phyloP scores from a whole-genome alignment of 345 rosid genomes.

The Bruguiera sexangula region DNA sequence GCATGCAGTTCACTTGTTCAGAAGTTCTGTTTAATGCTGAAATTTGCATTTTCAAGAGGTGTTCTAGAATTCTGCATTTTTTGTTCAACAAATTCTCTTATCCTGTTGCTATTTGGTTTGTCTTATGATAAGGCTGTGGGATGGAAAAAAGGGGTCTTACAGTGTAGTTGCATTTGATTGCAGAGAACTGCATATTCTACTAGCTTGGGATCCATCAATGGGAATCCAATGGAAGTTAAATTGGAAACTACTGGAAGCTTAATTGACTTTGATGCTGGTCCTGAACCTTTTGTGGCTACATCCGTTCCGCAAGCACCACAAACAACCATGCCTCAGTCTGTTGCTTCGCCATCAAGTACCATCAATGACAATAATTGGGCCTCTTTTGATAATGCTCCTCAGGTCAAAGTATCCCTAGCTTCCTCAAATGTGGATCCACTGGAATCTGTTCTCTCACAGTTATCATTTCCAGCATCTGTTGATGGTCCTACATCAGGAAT shows the following conservation, averaged over 20 bases:
- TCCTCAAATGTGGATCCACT: slow-evolving; percentile 50
- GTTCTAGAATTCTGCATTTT: neutral
- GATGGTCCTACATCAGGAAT: slow-evolving; percentile 44
- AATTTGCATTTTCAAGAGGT: neutral
- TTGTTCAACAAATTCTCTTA: neutral
- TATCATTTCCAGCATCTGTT: slow-evolving; percentile 49
- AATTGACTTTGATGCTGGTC: slow-evolving; percentile 90
- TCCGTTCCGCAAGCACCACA: slow-evolving; percentile 44
- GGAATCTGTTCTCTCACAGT: slow-evolving; percentile 77
- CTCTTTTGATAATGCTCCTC: slow-evolving; percentile 57
- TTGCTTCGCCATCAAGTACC: slow-evolving; percentile 36
- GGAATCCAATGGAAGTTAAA: slow-evolving; percentile 66
- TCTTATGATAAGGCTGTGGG: neutral
- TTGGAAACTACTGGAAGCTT: slow-evolving; percentile 59
- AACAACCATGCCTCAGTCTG: slow-evolving; percentile 34
- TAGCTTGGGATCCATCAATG: slow-evolving; percentile 58
- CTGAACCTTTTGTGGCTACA: slow-evolving; percentile 51
- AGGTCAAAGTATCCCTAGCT: slow-evolving; percentile 48
- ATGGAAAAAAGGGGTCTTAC: slow-evolving; percentile 14
- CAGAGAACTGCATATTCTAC: slow-evolving; percentile 71
- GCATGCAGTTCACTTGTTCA: neutral
- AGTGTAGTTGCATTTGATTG: slow-evolving; percentile 25
- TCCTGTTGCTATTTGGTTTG: neutral
- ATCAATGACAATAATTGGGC: slow-evolving; percentile 67
- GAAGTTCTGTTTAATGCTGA: neutral